Conservation (phyloP, 1,284 basidiomycete species). For the Microbotryum saponariae region DNA sequence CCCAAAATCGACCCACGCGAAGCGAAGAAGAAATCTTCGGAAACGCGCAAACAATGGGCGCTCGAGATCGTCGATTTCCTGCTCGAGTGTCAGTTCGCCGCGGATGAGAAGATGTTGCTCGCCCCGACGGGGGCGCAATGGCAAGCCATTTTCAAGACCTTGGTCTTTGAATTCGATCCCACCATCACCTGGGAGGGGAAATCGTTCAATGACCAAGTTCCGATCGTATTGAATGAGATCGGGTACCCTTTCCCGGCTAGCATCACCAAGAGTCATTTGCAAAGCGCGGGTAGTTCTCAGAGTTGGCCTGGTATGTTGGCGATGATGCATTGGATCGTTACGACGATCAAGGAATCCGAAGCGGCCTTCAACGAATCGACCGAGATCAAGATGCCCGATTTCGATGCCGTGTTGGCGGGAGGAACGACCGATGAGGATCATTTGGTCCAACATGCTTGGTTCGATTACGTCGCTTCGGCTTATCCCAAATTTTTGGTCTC, state of each 20-base stretch:
- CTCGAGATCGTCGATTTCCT: constrained; percentile 26
- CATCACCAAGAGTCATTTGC: constrained; percentile 37
- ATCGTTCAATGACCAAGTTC: constrained; percentile 35
- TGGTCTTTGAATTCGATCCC: constrained; percentile 32
- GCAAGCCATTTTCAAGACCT: constrained; percentile 35
- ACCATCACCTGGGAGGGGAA: constrained; percentile 23
- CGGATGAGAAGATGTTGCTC: constrained; percentile 27
- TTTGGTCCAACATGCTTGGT: constrained; percentile 28
- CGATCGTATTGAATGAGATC: constrained; percentile 21
- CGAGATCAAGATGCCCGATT: constrained; percentile 29
- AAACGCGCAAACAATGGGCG: constrained; percentile 16
- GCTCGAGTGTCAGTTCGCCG: constrained; percentile 7
- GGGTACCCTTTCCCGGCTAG: constrained; percentile 36
- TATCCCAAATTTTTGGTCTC: constrained; percentile 31
- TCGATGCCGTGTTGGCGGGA: constrained; percentile 5
- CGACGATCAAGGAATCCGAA: constrained; percentile 31
- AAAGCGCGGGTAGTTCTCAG: constrained; percentile 35
- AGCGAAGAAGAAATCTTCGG: not conserved
- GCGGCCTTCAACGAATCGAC: constrained; percentile 24
- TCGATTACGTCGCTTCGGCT: constrained; percentile 22
- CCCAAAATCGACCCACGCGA: constrained; percentile 25
- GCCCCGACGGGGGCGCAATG: constrained; percentile 37
- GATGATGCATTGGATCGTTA: constrained; percentile 39
- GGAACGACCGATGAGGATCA: constrained; percentile 13
- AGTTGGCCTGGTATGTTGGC: constrained; percentile 38